These are phyloP conservation scores for Syncephalastrum monosporum DNA, from an alignment of 371 early-diverging fungal genomes.

Conservation along the genomic window DNA sequence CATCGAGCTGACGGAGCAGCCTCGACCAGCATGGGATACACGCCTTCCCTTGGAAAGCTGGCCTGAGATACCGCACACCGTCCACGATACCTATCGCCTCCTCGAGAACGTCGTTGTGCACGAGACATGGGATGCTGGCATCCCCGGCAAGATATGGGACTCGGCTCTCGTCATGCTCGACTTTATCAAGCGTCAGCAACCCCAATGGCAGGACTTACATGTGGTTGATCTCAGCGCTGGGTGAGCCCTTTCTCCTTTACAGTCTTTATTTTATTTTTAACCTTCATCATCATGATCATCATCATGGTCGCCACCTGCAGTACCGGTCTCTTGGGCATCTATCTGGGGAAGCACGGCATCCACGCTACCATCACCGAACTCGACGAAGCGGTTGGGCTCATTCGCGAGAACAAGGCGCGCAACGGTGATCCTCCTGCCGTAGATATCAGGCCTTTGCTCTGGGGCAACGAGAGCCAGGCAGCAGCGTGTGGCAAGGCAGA, in stretches of 20 bases:
- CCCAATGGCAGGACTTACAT: constrained; percentile 32
- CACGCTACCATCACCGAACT: constrained; percentile 54
- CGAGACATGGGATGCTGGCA: constrained; percentile 57
- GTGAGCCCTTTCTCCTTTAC: constrained; percentile 16
- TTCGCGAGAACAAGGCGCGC: constrained; percentile 35
- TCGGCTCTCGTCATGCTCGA: constrained; percentile 56
- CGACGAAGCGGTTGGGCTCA: constrained; percentile 48
- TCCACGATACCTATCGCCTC: constrained; percentile 35
- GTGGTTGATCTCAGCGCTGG: constrained; percentile 61
- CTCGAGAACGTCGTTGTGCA: constrained; percentile 44
- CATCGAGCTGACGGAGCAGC: constrained; percentile 11
- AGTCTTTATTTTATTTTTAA: not conserved
- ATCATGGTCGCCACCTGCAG: constrained; percentile 16
- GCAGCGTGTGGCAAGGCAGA: constrained; percentile 37
- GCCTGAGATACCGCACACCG: constrained; percentile 28
- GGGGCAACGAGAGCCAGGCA: constrained; percentile 29
- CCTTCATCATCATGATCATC: too few relatives aligned
- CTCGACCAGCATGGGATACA: constrained; percentile 1
- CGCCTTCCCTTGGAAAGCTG: constrained; percentile 25
- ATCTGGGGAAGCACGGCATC: constrained; percentile 36
- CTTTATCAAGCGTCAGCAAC: constrained; percentile 30
- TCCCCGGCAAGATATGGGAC: constrained; percentile 69
- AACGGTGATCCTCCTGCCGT: constrained; percentile 17
- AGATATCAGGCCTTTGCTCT: constrained; percentile 27
- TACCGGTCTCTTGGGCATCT: constrained; percentile 57